phyloP scores from a whole-genome alignment of 1,139 yeast genomes.

The Hyphopichia burtonii region DNA sequence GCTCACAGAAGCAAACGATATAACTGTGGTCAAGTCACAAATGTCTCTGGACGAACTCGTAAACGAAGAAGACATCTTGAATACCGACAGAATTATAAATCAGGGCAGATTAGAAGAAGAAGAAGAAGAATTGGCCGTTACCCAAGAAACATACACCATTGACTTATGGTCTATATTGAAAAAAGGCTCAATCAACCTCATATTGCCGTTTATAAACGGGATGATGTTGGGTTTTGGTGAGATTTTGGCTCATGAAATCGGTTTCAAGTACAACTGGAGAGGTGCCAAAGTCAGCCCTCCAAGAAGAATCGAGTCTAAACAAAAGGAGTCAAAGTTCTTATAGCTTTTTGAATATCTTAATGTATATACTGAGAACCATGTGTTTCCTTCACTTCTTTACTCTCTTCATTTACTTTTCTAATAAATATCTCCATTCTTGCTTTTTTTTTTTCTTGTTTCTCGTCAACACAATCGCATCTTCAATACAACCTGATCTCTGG shows the following conservation, averaged over 20 bases:
- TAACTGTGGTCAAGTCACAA: slow-evolving; percentile 4
- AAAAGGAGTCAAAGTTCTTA: slow-evolving; percentile 17
- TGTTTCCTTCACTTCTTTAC: too few species aligned
- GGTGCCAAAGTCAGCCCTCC: slow-evolving; percentile 65
- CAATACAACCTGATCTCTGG: too few species aligned
- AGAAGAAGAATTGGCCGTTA: slow-evolving; percentile 5
- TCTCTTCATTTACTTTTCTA: too few species aligned
- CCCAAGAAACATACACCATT: slow-evolving; percentile 8
- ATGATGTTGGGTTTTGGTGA: slow-evolving; percentile 97
- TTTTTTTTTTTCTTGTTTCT: neutral
- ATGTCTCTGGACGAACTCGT: slow-evolving; percentile 5
- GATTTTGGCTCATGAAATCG: slow-evolving; percentile 89
- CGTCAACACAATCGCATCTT: too few species aligned
- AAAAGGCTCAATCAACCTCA: slow-evolving; percentile 66
- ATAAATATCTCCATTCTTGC: neutral
- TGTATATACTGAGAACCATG: too few species aligned
- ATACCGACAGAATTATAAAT: slow-evolving; percentile 21
- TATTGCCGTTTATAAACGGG: slow-evolving; percentile 89
- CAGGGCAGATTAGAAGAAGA: slow-evolving; percentile 15
- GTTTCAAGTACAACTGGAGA: slow-evolving; percentile 74
- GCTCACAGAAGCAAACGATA: slow-evolving; percentile 1
- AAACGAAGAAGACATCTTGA: slow-evolving; percentile 17
- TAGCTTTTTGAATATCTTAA: slow-evolving; percentile 5
- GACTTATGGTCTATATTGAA: slow-evolving; percentile 37
- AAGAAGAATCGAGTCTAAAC: slow-evolving; percentile 26